Conservation (phyloP, 225 moss, liverwort and hornwort genomes). For the Bryum argenteum region DNA sequence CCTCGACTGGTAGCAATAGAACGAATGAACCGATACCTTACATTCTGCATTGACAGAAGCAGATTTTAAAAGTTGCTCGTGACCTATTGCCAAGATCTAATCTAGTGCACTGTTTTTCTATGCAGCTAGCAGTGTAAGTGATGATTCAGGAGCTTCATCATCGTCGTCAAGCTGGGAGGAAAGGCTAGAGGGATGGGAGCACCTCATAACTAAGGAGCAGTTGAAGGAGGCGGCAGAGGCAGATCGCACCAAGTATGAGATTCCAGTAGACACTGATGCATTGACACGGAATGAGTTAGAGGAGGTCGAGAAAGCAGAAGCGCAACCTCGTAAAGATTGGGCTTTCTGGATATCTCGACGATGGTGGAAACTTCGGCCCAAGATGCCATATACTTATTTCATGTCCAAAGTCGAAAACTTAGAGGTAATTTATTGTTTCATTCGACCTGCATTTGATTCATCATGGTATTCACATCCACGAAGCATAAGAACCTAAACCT, state of each 20-base stretch:
- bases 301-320: slow-evolving; percentile 36
- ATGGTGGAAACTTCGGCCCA: slow-evolving; percentile 98
- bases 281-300: slow-evolving; percentile 43
- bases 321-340: slow-evolving; percentile 43
- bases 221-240: slow-evolving; percentile 64
- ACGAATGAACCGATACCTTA: too few species aligned
- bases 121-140: slow-evolving; percentile 35
- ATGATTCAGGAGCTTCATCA: slow-evolving; percentile 23
- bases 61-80: background rate
- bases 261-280: slow-evolving; percentile 46
- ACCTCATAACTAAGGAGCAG: slow-evolving; percentile 45
- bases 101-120: background rate
- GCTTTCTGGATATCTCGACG: slow-evolving; percentile 95
- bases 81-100: too few species aligned
- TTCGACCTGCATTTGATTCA: slow-evolving; percentile 2
- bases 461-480: background rate
- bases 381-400: slow-evolving; percentile 88
- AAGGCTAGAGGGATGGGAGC: slow-evolving; percentile 67
- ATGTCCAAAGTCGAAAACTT: slow-evolving; percentile 74
- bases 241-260: slow-evolving; percentile 56
- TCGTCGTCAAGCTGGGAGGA: slow-evolving; percentile 56
- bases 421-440: slow-evolving; percentile 54
- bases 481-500: background rate
- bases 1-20: background rate
- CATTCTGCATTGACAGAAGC: background rate